Evolutionary conservation across 139 green algal species (phyloP).

Genomic region (Desmodesmus armatus): DNA sequence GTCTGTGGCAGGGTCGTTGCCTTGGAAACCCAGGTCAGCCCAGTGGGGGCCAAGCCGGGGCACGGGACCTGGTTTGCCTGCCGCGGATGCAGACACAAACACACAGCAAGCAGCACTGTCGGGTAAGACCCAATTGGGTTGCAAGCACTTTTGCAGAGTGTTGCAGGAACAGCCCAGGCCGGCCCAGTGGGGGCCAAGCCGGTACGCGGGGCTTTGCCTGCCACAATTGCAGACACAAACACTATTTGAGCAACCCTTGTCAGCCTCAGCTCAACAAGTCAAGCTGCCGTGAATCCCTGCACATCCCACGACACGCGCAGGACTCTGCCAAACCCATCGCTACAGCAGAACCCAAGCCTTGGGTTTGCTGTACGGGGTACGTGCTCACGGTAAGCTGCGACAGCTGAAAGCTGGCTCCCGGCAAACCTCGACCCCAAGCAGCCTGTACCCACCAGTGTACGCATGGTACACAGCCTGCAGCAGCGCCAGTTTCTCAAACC

Average conservation of each 20-base stretch:
- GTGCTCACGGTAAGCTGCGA: too few species aligned
- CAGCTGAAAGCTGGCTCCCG: background rate
- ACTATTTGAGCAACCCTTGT: too few species aligned
- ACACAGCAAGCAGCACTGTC: too few species aligned
- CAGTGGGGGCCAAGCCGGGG: conserved; percentile 69
- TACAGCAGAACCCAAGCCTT: background rate
- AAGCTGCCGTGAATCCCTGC: background rate
- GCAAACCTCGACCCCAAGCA: background rate
- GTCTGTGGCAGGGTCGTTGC: conserved; percentile 78
- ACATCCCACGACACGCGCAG: too few species aligned
- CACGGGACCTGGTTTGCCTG: conserved; percentile 40
- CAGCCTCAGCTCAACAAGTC: too few species aligned
- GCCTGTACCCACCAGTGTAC: conserved; percentile 51
- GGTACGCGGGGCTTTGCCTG: conserved; percentile 45
- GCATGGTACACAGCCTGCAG: conserved; percentile 43
- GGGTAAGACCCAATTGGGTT: too few species aligned
- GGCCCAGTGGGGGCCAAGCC: conserved; percentile 71
- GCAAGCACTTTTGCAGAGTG: too few species aligned
- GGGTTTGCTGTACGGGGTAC: too few species aligned
- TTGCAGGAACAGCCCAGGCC: conserved; percentile 75
- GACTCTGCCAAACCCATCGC: too few species aligned
- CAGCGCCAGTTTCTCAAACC: conserved; percentile 48
- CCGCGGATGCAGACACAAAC: too few species aligned
- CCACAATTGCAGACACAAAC: too few species aligned
- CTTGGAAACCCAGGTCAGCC: conserved; percentile 77